Conservation (phyloP, 2,329 filamentous ascomycete species). For the Botrytis cinerea region DNA sequence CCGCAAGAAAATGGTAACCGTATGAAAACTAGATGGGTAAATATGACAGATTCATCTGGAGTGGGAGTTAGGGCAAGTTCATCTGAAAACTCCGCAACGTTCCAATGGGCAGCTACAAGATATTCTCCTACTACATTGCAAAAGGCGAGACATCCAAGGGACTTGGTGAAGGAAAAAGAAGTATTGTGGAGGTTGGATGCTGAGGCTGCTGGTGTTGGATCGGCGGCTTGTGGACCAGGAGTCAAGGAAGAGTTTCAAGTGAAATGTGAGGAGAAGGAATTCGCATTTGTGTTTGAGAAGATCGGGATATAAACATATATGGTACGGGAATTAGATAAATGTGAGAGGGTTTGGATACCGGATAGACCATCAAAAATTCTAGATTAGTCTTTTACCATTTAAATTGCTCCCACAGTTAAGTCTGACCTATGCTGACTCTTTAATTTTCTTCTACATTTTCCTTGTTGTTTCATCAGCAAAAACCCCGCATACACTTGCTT, state of each 20-base stretch:
- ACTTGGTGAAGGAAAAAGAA: constrained; percentile 54
- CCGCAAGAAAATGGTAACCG: constrained; percentile 51
- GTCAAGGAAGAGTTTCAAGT: constrained; percentile 25
- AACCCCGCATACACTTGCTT: neutral
- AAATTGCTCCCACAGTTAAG: neutral
- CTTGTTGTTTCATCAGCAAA: no score
- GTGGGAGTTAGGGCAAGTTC: constrained; percentile 11
- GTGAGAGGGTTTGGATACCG: neutral
- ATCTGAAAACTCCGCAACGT: constrained; percentile 37
- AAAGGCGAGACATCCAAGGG: constrained; percentile 61
- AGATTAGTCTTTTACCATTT: neutral
- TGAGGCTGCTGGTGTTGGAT: constrained; percentile 51
- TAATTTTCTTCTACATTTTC: neutral
- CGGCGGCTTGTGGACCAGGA: constrained; percentile 48
- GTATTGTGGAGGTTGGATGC: constrained; percentile 47
- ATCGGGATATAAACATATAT: constrained; percentile 5
- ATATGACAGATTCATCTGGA: constrained; percentile 15
- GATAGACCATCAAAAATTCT: neutral
- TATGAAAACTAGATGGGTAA: constrained; percentile 23
- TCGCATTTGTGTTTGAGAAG: constrained; percentile 22
- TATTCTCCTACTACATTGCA: constrained; percentile 56
- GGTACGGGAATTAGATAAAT: no score
- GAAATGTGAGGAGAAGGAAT: constrained; percentile 23
- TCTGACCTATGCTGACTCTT: neutral
- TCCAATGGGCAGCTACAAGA: constrained; percentile 49